These are phyloP conservation scores for Malus fusca DNA, from an alignment of 306 rosid genomes.

Conservation along the genomic window DNA sequence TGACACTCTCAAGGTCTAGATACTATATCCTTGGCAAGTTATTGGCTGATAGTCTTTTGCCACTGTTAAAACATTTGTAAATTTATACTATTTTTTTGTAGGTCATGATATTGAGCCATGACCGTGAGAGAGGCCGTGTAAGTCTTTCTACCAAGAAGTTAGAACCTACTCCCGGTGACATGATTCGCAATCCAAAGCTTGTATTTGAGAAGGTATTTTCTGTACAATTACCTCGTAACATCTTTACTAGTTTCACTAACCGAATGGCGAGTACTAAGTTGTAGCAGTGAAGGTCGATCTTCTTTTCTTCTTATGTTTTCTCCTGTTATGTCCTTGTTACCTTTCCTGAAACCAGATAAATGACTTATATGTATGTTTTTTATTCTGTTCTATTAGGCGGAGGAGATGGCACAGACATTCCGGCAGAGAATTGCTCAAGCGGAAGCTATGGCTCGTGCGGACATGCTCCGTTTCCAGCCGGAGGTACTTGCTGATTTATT, in stretches of 20 bases:
- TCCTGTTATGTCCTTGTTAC: not conserved
- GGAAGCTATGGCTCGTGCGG: slow-evolving; percentile 98
- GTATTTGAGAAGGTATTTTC: slow-evolving; percentile 88
- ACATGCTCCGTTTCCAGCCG: slow-evolving; percentile 86
- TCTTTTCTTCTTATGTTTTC: not conserved
- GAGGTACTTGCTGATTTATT: slow-evolving; percentile 48
- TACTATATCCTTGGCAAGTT: not conserved
- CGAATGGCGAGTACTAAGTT: not conserved
- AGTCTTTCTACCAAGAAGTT: slow-evolving; percentile 95
- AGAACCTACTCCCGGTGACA: slow-evolving; percentile 97
- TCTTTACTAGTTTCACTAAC: not conserved
- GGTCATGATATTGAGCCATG: slow-evolving; percentile 98
- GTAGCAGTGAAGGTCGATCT: not conserved
- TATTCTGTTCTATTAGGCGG: slow-evolving; percentile 57
- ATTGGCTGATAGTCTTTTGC: slow-evolving; percentile 6
- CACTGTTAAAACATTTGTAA: slow-evolving; percentile 4
- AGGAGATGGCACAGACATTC: slow-evolving; percentile 96
- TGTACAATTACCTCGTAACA: slow-evolving; percentile 11
- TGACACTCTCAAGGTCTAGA: slow-evolving; percentile 75
- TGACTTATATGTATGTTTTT: not conserved
- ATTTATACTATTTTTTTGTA: slow-evolving; percentile 27
- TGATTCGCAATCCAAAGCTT: slow-evolving; percentile 93
- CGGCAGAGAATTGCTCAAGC: slow-evolving; percentile 98
- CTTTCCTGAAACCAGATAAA: not conserved
- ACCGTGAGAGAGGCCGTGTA: slow-evolving; percentile 85